Conservation (phyloP, 345 rosid species). For the Odontarrhena argentea region DNA sequence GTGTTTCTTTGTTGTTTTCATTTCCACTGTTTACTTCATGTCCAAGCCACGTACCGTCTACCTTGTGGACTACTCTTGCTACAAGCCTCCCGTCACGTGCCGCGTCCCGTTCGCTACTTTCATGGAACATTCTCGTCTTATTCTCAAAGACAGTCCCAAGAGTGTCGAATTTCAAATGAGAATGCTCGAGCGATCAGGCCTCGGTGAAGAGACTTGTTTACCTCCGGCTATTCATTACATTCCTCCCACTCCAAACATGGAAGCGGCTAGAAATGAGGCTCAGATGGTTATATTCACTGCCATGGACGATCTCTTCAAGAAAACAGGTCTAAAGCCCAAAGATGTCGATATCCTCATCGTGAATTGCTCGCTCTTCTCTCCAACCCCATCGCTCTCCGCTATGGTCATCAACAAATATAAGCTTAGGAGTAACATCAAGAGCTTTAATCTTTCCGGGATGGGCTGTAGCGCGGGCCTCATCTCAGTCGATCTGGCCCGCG, state of each 20-base stretch:
- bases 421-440: slow-evolving; percentile 75
- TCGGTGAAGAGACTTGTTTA: slow-evolving; percentile 78
- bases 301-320: slow-evolving; percentile 64
- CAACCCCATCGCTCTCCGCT: slow-evolving; percentile 74
- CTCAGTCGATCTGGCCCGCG: slow-evolving; percentile 70
- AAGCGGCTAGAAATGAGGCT: slow-evolving; percentile 63
- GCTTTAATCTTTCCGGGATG: slow-evolving; percentile 83
- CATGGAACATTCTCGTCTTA: slow-evolving; percentile 67
- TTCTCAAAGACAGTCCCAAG: slow-evolving; percentile 50
- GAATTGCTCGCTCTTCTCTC: slow-evolving; percentile 77
- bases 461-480: slow-evolving; percentile 82
- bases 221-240: slow-evolving; percentile 84
- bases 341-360: slow-evolving; percentile 68
- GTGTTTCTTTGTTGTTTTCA: slow-evolving; percentile 48
- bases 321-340: slow-evolving; percentile 65
- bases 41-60: slow-evolving; percentile 64
- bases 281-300: slow-evolving; percentile 70
- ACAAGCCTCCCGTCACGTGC: slow-evolving; percentile 62
- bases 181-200: slow-evolving; percentile 72
- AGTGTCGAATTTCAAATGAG: slow-evolving; percentile 72
- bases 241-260: slow-evolving; percentile 72
- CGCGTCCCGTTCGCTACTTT: slow-evolving; percentile 70
- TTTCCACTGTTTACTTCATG: slow-evolving; percentile 65
- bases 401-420: slow-evolving; percentile 80
- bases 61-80: slow-evolving; percentile 68